These are phyloP conservation scores for Platanus orientalis DNA, from an alignment of 164 flowering plant genomes.

Conservation along the genomic window DNA sequence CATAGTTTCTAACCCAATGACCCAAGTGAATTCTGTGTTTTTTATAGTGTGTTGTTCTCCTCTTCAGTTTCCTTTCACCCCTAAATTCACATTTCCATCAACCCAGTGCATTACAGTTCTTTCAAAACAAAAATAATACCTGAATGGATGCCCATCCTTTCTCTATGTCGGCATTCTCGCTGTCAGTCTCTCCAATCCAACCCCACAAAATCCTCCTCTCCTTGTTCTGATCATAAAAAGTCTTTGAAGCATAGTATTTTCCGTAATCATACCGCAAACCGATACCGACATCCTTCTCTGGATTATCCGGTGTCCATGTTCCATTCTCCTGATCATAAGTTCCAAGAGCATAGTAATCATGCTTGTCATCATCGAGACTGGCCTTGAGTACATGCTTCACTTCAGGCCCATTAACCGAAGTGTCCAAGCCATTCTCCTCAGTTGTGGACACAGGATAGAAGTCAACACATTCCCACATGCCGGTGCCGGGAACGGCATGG, in stretches of 20 bases:
- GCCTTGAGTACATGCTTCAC: conserved; percentile 76
- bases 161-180: conserved; percentile 46
- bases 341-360: conserved; percentile 83
- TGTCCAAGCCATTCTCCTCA: conserved; percentile 48
- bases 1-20: too few relatives aligned
- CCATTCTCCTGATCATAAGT: conserved; percentile 34
- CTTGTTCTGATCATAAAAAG: conserved; percentile 69
- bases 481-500: conserved; percentile 64
- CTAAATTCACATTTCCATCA: too few relatives aligned
- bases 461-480: conserved; percentile 98
- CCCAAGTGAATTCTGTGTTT: too few relatives aligned
- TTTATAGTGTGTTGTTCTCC: too few relatives aligned
- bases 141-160: conserved; percentile 76
- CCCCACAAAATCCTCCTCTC: conserved; percentile 76
- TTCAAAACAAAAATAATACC: conserved; percentile 30
- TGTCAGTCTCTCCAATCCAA: conserved; percentile 74
- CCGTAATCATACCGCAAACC: conserved; percentile 74
- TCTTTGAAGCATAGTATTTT: conserved; percentile 73
- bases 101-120: too few relatives aligned
- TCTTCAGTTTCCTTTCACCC: too few relatives aligned
- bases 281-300: conserved; percentile 61
- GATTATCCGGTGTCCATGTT: conserved; percentile 65
- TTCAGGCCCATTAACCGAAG: conserved; percentile 50
- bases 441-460: conserved; percentile 64
- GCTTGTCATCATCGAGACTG: conserved; percentile 61